A percentile compares a stretch with the other conserved stretches of the same genome.
phyloP scores from a whole-genome alignment of 345 rosid species.

The Eucalyptus coolabah region DNA sequence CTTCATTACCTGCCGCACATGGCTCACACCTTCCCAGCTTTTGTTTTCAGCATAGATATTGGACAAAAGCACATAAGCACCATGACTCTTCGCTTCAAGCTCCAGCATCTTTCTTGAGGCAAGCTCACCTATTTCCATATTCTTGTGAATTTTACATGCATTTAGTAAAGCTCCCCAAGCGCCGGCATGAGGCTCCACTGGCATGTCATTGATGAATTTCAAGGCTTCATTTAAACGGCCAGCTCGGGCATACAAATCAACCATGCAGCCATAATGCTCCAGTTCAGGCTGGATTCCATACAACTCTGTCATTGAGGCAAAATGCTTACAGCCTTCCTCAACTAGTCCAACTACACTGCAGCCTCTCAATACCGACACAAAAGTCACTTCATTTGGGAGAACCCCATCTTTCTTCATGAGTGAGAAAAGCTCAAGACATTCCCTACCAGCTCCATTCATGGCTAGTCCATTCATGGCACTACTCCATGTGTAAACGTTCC shows the following conservation, averaged over 20 bases:
- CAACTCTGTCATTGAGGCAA: constrained; percentile 29
- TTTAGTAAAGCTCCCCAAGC: constrained; percentile 67
- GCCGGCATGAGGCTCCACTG: constrained; percentile 43
- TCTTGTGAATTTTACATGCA: constrained; percentile 45
- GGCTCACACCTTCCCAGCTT: constrained; percentile 36
- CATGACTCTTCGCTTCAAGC: constrained; percentile 33
- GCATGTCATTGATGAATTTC: constrained; percentile 31
- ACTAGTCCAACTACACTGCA: constrained; percentile 47
- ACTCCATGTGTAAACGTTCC: constrained; percentile 52
- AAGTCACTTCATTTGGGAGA: constrained; percentile 38
- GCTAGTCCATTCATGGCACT: constrained; percentile 47
- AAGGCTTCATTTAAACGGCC: constrained; percentile 39
- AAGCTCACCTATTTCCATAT: constrained; percentile 38
- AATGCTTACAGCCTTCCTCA: constrained; percentile 35
- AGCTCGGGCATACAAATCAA: constrained; percentile 48
- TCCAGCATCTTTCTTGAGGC: constrained; percentile 41
- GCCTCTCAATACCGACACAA: constrained; percentile 41
- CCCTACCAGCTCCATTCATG: constrained; percentile 34
- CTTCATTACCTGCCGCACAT: constrained; percentile 38
- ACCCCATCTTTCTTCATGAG: constrained; percentile 28
- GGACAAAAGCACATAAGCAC: constrained; percentile 50
- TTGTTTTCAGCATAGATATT: constrained; percentile 52
- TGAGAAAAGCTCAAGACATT: constrained; percentile 41
- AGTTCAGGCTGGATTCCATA: constrained; percentile 39
- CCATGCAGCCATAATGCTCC: constrained; percentile 73